phyloP scores from a whole-genome alignment of 805 yeast species.

The Kazachstania martiniae region DNA sequence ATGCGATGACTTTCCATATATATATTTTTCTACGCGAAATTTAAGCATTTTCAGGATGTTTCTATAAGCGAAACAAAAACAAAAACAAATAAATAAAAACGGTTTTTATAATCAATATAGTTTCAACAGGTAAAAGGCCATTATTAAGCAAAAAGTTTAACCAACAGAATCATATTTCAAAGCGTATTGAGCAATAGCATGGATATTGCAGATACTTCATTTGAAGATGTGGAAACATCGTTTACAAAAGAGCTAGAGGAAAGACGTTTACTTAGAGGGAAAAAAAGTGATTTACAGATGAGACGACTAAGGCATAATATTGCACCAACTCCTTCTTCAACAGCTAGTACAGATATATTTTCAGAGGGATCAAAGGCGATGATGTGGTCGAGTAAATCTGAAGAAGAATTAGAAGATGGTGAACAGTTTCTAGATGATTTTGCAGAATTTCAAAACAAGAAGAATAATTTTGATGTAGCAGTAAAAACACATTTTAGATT shows the following conservation, averaged over 20 bases:
- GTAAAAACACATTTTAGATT: constrained; percentile 12
- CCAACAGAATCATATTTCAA: too few species aligned
- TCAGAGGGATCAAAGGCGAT: constrained; percentile 9
- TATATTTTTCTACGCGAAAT: too few species aligned
- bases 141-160: too few species aligned
- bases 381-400: constrained; percentile 1
- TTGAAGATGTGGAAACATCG: constrained; percentile 25
- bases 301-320: not conserved
- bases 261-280: not conserved
- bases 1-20: too few species aligned
- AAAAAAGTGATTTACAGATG: not conserved
- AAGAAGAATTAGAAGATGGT: constrained; percentile 7
- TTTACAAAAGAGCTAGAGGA: constrained; percentile 7
- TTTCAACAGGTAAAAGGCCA: too few species aligned
- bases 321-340: constrained; percentile 16
- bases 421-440: constrained; percentile 21
- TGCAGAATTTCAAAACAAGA: constrained; percentile 20
- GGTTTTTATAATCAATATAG: too few species aligned
- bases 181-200: too few species aligned
- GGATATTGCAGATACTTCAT: constrained; percentile 23
- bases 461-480: constrained; percentile 20
- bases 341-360: constrained; percentile 23
- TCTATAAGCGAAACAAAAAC: too few species aligned
- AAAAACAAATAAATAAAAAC: too few species aligned
- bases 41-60: too few species aligned